Conservation (phyloP, 805 yeast species). For the Hanseniaspora clermontiae region DNA sequence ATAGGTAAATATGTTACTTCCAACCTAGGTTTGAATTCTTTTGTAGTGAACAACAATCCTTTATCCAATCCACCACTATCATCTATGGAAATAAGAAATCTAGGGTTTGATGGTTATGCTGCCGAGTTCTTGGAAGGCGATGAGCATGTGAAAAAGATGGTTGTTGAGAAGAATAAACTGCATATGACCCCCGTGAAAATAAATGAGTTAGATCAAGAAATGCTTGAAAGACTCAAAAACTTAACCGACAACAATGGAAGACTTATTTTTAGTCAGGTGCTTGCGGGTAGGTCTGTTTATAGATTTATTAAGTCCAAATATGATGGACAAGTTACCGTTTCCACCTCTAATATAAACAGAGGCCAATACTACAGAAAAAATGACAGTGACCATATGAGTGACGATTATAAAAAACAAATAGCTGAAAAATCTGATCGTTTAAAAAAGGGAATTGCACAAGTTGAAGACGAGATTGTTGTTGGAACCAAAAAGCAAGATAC, state of each 20-base stretch:
- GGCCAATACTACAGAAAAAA: slow-evolving; percentile 20
- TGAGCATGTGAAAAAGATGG: slow-evolving; percentile 52
- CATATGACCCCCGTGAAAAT: slow-evolving; percentile 52
- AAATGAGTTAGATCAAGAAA: slow-evolving; percentile 32
- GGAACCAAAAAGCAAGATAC: not conserved
- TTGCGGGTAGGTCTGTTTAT: slow-evolving; percentile 45
- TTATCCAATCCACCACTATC: slow-evolving; percentile 26
- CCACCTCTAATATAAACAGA: slow-evolving; percentile 24
- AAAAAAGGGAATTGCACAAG: slow-evolving; percentile 14
- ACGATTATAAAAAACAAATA: slow-evolving; percentile 19
- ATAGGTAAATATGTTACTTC: slow-evolving; percentile 36
- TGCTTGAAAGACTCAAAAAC: slow-evolving; percentile 29
- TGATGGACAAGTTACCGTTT: slow-evolving; percentile 35
- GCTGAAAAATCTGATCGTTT: slow-evolving; percentile 16
- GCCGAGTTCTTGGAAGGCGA: slow-evolving; percentile 68
- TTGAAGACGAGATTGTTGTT: not conserved
- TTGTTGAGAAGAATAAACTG: slow-evolving; percentile 42
- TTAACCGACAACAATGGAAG: slow-evolving; percentile 30
- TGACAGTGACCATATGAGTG: slow-evolving; percentile 19
- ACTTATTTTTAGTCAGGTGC: slow-evolving; percentile 41
- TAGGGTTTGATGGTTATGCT: slow-evolving; percentile 72
- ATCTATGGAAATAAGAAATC: slow-evolving; percentile 24
- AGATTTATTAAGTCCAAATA: slow-evolving; percentile 46
- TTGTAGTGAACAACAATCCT: slow-evolving; percentile 30
- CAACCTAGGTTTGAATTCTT: slow-evolving; percentile 41